phyloP scores from a whole-genome alignment of 2,329 filamentous ascomycete genomes.

The Penicillium corylophilum region DNA sequence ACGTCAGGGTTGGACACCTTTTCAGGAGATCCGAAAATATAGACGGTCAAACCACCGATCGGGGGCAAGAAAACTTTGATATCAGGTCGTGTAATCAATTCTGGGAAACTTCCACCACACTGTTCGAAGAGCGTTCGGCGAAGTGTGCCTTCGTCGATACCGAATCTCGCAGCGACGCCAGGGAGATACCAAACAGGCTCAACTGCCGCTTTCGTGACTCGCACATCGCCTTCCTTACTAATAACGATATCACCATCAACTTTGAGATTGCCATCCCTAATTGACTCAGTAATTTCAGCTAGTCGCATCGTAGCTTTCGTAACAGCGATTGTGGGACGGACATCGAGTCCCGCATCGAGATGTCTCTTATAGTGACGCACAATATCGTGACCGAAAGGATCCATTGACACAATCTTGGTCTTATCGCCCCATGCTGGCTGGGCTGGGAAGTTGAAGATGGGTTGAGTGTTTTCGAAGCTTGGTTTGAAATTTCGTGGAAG shows the following conservation, averaged over 20 bases:
- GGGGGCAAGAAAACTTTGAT: neutral
- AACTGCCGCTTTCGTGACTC: neutral
- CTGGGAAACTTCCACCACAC: neutral
- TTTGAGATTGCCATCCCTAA: neutral
- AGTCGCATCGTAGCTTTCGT: neutral
- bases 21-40: neutral
- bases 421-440: neutral
- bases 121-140: neutral
- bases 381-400: neutral
- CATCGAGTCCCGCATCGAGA: neutral
- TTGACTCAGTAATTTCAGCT: neutral
- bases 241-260: neutral
- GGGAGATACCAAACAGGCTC: neutral
- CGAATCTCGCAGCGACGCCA: neutral
- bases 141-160: neutral
- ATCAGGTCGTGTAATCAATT: neutral
- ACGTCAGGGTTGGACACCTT: neutral
- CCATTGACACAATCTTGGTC: neutral
- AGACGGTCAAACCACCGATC: neutral
- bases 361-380: neutral
- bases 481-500: neutral
- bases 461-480: neutral
- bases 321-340: neutral
- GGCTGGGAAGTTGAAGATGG: neutral
- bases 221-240: neutral